Conservation (phyloP, 2,329 filamentous ascomycete genomes). For the Colletotrichum sidae region DNA sequence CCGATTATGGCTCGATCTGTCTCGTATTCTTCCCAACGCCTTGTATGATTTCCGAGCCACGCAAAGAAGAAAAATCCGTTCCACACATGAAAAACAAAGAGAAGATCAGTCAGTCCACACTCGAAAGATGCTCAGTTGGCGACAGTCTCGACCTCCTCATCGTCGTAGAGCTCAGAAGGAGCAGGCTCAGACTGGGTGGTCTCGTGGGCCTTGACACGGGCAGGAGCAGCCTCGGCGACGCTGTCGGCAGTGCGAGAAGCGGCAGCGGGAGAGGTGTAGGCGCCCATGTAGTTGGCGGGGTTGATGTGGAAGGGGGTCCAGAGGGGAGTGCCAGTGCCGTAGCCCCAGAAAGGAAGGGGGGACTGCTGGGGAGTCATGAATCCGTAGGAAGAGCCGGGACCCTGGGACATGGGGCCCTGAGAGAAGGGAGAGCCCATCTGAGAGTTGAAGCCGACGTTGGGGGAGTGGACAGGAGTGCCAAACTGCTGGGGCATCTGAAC, state of each 20-base stretch:
- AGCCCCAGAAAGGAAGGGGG: constrained; percentile 32
- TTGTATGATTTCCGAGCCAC: not conserved
- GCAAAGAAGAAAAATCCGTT: constrained; percentile 13
- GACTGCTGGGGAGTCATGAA: constrained; percentile 33
- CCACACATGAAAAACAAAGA: constrained; percentile 4
- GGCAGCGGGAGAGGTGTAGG: constrained; percentile 23
- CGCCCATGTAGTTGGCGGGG: constrained; percentile 11
- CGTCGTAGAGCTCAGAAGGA: constrained; percentile 4
- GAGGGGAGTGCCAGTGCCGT: constrained; percentile 32
- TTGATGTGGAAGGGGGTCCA: constrained; percentile 32
- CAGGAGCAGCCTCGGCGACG: not conserved
- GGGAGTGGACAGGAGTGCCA: not conserved
- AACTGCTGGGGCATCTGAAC: too few species aligned
- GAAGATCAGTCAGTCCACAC: constrained; percentile 11
- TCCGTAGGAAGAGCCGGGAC: constrained; percentile 23
- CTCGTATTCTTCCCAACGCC: not conserved
- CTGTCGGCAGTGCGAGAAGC: not conserved
- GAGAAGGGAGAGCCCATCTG: constrained; percentile 19
- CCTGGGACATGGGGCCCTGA: constrained; percentile 26
- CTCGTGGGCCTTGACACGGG: constrained; percentile 6
- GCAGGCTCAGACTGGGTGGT: constrained; percentile 34
- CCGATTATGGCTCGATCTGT: too few species aligned
- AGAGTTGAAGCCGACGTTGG: constrained; percentile 22
- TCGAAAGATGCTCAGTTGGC: constrained; percentile 6
- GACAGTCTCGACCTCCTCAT: constrained; percentile 3